Evolutionary conservation across 768 basidiomycete genomes (phyloP).

Genomic region (Collybia sordida): DNA sequence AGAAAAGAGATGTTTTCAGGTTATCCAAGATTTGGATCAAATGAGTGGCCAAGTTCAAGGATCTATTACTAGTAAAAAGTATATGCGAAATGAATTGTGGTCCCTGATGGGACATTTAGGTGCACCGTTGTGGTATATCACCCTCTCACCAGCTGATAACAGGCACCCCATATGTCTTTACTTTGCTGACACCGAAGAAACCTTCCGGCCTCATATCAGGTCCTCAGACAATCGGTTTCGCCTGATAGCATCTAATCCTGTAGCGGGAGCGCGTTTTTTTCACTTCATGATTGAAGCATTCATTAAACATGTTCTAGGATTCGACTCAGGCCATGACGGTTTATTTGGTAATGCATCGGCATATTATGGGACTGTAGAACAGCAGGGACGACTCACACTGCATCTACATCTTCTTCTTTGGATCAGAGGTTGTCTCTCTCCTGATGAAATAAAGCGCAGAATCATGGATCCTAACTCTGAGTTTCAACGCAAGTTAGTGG

Average conservation of each 20-base stretch:
- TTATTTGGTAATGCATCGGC: constrained; percentile 25
- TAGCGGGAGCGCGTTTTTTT: constrained; percentile 31
- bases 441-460: constrained; percentile 22
- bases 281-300: constrained; percentile 26
- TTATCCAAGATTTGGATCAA: constrained; percentile 30
- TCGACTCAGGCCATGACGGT: constrained; percentile 12
- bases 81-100: constrained; percentile 29
- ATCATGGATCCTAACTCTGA: constrained; percentile 8
- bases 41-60: constrained; percentile 22
- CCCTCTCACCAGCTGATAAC: constrained; percentile 27
- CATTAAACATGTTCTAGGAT: constrained; percentile 23
- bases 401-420: constrained; percentile 39
- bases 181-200: constrained; percentile 21
- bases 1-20: constrained; percentile 32
- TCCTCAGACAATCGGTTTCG: constrained; percentile 8
- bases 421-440: constrained; percentile 25
- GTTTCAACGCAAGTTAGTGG: constrained; percentile 5
- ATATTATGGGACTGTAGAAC: constrained; percentile 33
- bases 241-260: constrained; percentile 23
- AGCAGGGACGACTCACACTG: constrained; percentile 33
- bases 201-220: constrained; percentile 16
- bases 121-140: constrained; percentile 33
- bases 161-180: constrained; percentile 32
- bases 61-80: constrained; percentile 23
- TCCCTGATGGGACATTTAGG: constrained; percentile 22